These are phyloP conservation scores for Neurospora cerealis DNA, from an alignment of 495 filamentous ascomycete species.

Conservation along the genomic window DNA sequence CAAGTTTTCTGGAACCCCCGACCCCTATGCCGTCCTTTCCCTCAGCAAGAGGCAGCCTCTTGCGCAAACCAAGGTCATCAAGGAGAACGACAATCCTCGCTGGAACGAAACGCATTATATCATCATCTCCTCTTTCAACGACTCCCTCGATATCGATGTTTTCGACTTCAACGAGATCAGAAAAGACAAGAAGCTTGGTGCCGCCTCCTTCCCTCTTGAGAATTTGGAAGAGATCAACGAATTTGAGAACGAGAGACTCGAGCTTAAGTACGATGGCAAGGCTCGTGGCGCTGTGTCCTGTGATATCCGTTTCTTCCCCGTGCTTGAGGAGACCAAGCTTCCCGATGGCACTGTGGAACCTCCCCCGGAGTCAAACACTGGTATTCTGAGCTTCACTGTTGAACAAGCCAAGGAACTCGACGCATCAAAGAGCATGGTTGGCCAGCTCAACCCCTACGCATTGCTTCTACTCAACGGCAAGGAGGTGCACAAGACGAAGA, in stretches of 20 bases:
- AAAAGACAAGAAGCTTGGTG: slow-evolving; percentile 92
- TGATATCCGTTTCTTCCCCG: slow-evolving; percentile 92
- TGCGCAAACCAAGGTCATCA: slow-evolving; percentile 78
- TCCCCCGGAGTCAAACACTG: slow-evolving; percentile 79
- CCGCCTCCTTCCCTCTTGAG: slow-evolving; percentile 74
- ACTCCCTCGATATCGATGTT: slow-evolving; percentile 69
- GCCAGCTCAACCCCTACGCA: slow-evolving; percentile 83
- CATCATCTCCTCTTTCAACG: slow-evolving; percentile 81
- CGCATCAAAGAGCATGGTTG: slow-evolving; percentile 77
- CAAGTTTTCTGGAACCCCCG: slow-evolving; percentile 84
- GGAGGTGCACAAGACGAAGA: slow-evolving; percentile 73
- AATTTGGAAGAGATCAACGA: slow-evolving; percentile 63
- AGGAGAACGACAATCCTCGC: slow-evolving; percentile 73
- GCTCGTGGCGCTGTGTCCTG: slow-evolving; percentile 65
- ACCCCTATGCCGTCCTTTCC: slow-evolving; percentile 84
- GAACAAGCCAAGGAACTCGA: slow-evolving; percentile 96
- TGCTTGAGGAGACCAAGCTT: slow-evolving; percentile 60
- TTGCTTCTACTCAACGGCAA: slow-evolving; percentile 80
- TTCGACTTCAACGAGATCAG: slow-evolving; percentile 93
- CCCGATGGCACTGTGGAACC: slow-evolving; percentile 70
- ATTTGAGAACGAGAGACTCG: slow-evolving; percentile 74
- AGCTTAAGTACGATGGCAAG: slow-evolving; percentile 77
- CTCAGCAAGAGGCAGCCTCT: slow-evolving; percentile 72
- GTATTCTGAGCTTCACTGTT: slow-evolving; percentile 84
- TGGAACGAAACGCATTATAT: slow-evolving; percentile 97